Evolutionary conservation across 208 protist genomes (phyloP).

Genomic region (Porcisia deanei): DNA sequence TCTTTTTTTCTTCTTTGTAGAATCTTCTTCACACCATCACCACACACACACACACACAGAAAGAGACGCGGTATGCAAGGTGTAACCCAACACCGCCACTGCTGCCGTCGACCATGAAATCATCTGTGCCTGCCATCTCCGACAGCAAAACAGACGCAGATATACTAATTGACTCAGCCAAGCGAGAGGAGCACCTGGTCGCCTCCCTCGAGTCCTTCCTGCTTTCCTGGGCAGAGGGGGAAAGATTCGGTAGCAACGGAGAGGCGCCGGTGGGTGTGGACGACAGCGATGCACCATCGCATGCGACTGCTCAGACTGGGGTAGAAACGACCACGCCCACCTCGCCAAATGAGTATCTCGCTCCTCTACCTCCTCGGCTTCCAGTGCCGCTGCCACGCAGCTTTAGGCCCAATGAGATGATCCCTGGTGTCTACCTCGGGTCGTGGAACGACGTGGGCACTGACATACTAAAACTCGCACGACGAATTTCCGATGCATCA

Average conservation of each 20-base stretch:
- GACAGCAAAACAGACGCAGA: neutral
- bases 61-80: neutral
- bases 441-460: constrained; percentile 39
- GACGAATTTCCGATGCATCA: constrained; percentile 13
- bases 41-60: neutral
- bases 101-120: neutral
- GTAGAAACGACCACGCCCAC: neutral
- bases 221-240: constrained; percentile 18
- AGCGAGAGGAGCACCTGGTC: constrained; percentile 6
- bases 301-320: neutral
- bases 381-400: constrained; percentile 21
- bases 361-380: constrained; percentile 17
- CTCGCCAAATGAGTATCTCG: neutral
- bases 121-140: neutral
- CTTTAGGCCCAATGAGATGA: constrained; percentile 60
- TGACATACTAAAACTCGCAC: constrained; percentile 25
- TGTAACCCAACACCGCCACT: neutral
- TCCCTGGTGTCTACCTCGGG: constrained; percentile 65
- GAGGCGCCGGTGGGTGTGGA: neutral
- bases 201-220: constrained; percentile 18
- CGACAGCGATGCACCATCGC: neutral
- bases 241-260: neutral
- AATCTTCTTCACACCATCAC: neutral
- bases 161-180: neutral
- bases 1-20: neutral